Evolutionary conservation across 345 rosid species (phyloP), one percentile per base, ranked within the genome.

Genomic region (Trapa incisa): DNA sequence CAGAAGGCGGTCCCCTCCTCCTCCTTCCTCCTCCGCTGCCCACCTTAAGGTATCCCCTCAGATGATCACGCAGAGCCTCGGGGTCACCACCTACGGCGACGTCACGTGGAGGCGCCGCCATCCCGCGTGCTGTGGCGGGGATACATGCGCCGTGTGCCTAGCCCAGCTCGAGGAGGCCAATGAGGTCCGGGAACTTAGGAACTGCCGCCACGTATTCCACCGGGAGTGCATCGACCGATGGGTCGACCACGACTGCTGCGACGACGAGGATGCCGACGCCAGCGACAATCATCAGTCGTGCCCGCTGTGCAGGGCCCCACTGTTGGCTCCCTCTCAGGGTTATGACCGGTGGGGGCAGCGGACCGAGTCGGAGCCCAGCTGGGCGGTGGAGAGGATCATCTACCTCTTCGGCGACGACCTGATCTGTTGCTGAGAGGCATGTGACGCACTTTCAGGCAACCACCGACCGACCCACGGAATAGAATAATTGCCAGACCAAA

Each of bases 391-490:
- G 67, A 82, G 88, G 41, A 80, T 94, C 52, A 81, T 94, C 14
- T 94, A 94, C 80, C 86, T 94, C 4, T 94, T 94, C 48, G 99
- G 96, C 3, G 99, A 94, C 58, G 97, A 94, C 70, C 77, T 91
- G 69, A 76, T 80, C 35, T 54, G 13, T 38, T 71, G 56, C 16
- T 17, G 9, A 2, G 52, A 41, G 43, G 1, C 43, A 41, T 2
- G 6, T 0, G 4, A 41, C 7, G 43, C 43, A 41, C 7, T 41
- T 41, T 41, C 43, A 4, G 2, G 43, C 6, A 8, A 8, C 2
- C 43, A 2, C 43, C 43, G 6, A 41, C 43, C 29, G 29, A 22
- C 29, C 29, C 43, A 41, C 43, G 43, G 4, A 41, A 8, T 3
- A 2, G 7, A 3, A 4, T 41, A 4, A 41, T 41, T 1, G 43